Evolutionary conservation across 1,284 basidiomycete genomes (phyloP).

Genomic region (Cutaneotrichosporon dermatis): DNA sequence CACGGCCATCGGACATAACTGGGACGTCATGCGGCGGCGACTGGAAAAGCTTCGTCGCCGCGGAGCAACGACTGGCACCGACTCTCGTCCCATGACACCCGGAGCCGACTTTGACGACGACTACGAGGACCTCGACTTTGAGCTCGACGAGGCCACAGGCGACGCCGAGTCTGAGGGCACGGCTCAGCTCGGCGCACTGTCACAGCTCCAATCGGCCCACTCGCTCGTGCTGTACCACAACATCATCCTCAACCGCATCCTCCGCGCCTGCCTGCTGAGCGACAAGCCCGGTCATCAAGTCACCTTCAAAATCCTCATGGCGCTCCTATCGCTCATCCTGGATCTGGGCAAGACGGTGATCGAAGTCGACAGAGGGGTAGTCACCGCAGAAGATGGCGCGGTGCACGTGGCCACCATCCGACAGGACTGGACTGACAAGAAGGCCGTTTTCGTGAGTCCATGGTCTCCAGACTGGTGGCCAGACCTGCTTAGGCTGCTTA

Average conservation of each 20-base stretch:
- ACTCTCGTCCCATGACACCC: slow-evolving; percentile 26
- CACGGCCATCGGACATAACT: slow-evolving; percentile 68
- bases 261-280: slow-evolving; percentile 67
- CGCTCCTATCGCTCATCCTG: slow-evolving; percentile 63
- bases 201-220: slow-evolving; percentile 60
- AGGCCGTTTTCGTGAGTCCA: slow-evolving; percentile 58
- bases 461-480: too few relatives aligned
- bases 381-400: slow-evolving; percentile 59
- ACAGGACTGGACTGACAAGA: slow-evolving; percentile 57
- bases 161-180: slow-evolving; percentile 25
- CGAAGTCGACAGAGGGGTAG: slow-evolving; percentile 56
- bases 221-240: slow-evolving; percentile 67
- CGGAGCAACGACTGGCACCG: slow-evolving; percentile 10
- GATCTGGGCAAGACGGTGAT: slow-evolving; percentile 66
- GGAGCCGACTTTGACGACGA: slow-evolving; percentile 18
- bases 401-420: slow-evolving; percentile 57
- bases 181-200: slow-evolving; percentile 15
- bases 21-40: slow-evolving; percentile 61
- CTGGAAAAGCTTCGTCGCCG: slow-evolving; percentile 32
- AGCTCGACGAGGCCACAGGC: slow-evolving; percentile 24
- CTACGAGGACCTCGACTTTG: slow-evolving; percentile 17
- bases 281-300: slow-evolving; percentile 61
- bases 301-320: slow-evolving; percentile 60
- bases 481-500: too few relatives aligned
- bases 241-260: slow-evolving; percentile 64